Base-by-base conservation (phyloP, 2,329 filamentous ascomycete species). In the Huntiella omanensis region DNA sequence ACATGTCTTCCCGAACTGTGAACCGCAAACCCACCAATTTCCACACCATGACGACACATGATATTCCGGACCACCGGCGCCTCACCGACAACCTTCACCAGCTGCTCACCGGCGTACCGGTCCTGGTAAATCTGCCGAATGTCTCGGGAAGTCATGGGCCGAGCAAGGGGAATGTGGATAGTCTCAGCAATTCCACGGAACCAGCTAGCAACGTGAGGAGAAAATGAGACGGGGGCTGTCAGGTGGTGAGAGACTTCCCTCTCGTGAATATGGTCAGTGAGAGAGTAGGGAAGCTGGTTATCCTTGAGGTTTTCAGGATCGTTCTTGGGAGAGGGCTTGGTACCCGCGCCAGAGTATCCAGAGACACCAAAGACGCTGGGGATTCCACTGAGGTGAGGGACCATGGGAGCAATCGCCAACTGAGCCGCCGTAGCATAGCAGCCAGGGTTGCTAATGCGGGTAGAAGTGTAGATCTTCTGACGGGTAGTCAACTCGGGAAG, bases 231-330 rank as follows among this genome's bases (percentile, higher is more conserved):
- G 13, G 73, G 65, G 11, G 67, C 70, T 42, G 79, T 82, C 8
- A 96, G 73, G 58, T 93, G 86, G 45, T 66, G 59, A 58, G 79
- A 80, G 52, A 96, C 91, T 61, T 96, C 91, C 40, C 75, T 76
- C 69, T 98, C 91, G 65, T 96, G 91, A 51, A 96, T 83, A 65
- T 96, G 91, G 54, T 86, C 87, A 33, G 85, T 93, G 63, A 94
- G 65, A 55, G 80, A 85, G 68, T 94, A 96, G 0, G 88, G 80
- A 46, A 95, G 82, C 50, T 96, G 67, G 65, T 95, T 95, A 67
- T 92, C 77, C 46, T 72, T 80, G 19, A 98, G 75, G 54, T 81
- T 70, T 33, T 82, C 69, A 38, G 92, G 75, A 58, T 96, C 83
- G 66, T 96, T 98, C 74, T 94, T 96, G 15, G 85, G 80, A 53